A percentile compares a stretch with the other conserved stretches of the same genome.
Evolutionary conservation across 495 filamentous ascomycete species (phyloP).

Genomic region (Penicillium roqueforti): DNA sequence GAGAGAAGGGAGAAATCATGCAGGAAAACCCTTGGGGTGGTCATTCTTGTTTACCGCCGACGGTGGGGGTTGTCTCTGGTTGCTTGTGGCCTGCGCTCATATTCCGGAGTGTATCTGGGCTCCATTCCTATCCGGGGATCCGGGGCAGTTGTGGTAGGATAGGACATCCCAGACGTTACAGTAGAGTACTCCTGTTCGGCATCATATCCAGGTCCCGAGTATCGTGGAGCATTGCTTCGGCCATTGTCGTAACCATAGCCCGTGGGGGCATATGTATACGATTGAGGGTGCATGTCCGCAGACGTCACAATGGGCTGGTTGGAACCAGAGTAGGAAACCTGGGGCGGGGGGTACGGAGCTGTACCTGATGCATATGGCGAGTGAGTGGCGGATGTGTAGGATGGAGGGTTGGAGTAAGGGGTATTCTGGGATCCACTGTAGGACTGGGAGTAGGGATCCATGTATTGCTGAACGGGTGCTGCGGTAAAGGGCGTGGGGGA

Average conservation of each 20-base stretch:
- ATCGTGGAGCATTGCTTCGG: slow-evolving; percentile 46
- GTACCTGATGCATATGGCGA: slow-evolving; percentile 37
- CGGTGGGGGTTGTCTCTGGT: slow-evolving; percentile 41
- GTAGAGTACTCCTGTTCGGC: slow-evolving; percentile 43
- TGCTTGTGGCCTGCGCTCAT: slow-evolving; percentile 44
- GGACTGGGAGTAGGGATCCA: slow-evolving; percentile 37
- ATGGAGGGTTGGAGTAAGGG: slow-evolving; percentile 30
- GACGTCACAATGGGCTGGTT: slow-evolving; percentile 36
- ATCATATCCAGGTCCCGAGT: slow-evolving; percentile 46
- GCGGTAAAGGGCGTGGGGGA: slow-evolving; percentile 40
- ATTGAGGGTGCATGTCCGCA: slow-evolving; percentile 37
- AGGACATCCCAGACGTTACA: slow-evolving; percentile 41
- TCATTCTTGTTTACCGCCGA: slow-evolving; percentile 32
- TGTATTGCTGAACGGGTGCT: slow-evolving; percentile 33
- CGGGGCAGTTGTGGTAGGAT: slow-evolving; percentile 43
- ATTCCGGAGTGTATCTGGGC: slow-evolving; percentile 46
- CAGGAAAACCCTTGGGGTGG: slow-evolving; percentile 12
- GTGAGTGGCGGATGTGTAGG: slow-evolving; percentile 35
- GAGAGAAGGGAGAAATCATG: slow-evolving; percentile 16
- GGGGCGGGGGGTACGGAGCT: slow-evolving; percentile 35
- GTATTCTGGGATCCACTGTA: slow-evolving; percentile 39
- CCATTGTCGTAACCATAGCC: slow-evolving; percentile 41
- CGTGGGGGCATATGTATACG: slow-evolving; percentile 41
- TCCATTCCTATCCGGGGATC: slow-evolving; percentile 50
- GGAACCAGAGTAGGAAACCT: slow-evolving; percentile 37